phyloP scores from a whole-genome alignment of 257 asterid species.

The Gentiana straminea region DNA sequence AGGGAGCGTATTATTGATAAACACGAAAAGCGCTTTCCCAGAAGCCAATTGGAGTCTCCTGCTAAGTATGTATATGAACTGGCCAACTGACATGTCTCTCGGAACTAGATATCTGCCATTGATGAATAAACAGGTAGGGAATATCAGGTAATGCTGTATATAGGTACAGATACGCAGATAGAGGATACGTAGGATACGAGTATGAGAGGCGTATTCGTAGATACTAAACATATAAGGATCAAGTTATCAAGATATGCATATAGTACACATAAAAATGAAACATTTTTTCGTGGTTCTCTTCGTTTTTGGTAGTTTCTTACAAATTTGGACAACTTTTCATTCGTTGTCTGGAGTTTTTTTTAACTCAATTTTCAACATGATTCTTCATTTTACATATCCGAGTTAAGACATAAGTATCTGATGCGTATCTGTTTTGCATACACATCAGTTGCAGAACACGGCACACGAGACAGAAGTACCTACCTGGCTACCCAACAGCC shows the following conservation, averaged over 20 bases:
- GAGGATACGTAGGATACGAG: not conserved
- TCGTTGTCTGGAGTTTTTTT: too few relatives aligned
- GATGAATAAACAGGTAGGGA: not conserved
- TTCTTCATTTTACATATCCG: too few relatives aligned
- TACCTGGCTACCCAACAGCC: too few relatives aligned
- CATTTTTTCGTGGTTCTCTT: not conserved
- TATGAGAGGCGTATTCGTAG: not conserved
- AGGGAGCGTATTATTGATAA: constrained; percentile 78
- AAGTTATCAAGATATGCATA: not conserved
- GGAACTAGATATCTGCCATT: constrained; percentile 76
- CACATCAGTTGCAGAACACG: too few relatives aligned
- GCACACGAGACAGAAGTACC: too few relatives aligned
- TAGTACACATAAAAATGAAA: not conserved
- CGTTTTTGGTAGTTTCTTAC: too few relatives aligned
- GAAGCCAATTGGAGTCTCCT: constrained; percentile 82
- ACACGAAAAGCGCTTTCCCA: constrained; percentile 87
- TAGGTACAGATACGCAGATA: not conserved
- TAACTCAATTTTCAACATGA: too few relatives aligned
- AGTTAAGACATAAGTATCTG: too few relatives aligned
- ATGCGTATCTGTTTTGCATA: too few relatives aligned
- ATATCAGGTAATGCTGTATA: not conserved
- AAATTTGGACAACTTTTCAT: too few relatives aligned
- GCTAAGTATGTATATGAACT: constrained; percentile 70
- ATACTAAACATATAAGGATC: not conserved
- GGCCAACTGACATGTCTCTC: constrained; percentile 93